Conservation (phyloP, 495 filamentous ascomycete genomes). For the Aspergillus homomorphus region DNA sequence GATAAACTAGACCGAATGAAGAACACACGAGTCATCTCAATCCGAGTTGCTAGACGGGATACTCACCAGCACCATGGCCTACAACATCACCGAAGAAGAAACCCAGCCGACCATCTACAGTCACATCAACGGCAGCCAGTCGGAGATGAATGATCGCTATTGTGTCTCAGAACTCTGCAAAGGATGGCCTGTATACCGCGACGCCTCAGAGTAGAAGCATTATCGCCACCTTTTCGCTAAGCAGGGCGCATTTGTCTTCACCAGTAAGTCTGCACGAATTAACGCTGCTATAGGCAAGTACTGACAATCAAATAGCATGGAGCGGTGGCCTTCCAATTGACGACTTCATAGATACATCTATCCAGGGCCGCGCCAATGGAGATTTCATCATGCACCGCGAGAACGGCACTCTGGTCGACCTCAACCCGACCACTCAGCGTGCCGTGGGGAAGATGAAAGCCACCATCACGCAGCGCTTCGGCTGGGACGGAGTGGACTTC, state of each 20-base stretch:
- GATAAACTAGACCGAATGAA: too few relatives aligned
- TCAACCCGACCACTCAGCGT: constrained; percentile 19
- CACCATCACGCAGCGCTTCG: constrained; percentile 30
- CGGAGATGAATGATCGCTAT: constrained; percentile 8
- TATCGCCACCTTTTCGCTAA: constrained; percentile 19
- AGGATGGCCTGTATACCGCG: constrained; percentile 19
- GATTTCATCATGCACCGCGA: constrained; percentile 23
- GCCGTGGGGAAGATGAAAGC: constrained; percentile 31
- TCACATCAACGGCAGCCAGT: constrained; percentile 7
- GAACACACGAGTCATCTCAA: too few relatives aligned
- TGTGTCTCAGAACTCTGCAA: constrained; percentile 12
- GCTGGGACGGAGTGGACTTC: constrained; percentile 19
- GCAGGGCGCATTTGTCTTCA: constrained; percentile 23
- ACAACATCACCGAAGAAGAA: constrained; percentile 11
- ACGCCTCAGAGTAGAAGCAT: constrained; percentile 31
- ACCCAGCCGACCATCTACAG: constrained; percentile 8
- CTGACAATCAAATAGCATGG: neutral
- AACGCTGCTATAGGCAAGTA: neutral
- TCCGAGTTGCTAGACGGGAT: too few relatives aligned
- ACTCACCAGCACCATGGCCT: constrained; percentile 4
- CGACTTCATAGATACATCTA: constrained; percentile 25
- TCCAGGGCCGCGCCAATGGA: constrained; percentile 18
- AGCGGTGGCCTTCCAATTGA: constrained; percentile 11
- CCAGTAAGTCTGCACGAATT: constrained; percentile 6
- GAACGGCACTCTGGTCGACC: constrained; percentile 23